Evolutionary conservation across 2,329 filamentous ascomycete species (phyloP).

Genomic region (Alternaria sp.): DNA sequence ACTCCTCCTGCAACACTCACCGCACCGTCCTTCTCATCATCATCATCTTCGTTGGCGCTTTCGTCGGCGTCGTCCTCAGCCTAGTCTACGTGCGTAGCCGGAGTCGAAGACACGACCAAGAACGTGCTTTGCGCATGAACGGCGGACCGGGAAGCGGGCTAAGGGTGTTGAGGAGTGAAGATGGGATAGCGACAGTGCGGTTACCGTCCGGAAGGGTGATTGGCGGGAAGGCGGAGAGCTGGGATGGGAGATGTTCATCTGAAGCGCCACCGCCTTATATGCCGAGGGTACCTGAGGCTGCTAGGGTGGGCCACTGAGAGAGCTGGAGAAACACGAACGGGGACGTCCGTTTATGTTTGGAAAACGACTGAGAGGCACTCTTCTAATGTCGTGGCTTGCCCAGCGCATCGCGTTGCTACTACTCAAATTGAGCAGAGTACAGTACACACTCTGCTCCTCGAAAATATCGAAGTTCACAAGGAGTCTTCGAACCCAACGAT

Average conservation of each 20-base stretch:
- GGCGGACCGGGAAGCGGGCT: not conserved
- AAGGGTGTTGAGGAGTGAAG: not conserved
- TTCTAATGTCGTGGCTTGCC: not conserved
- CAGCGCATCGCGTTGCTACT: not conserved
- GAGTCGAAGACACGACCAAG: not conserved
- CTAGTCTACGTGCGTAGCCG: slow-evolving; percentile 15
- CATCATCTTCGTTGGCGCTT: slow-evolving; percentile 21
- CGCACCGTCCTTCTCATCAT: slow-evolving; percentile 30
- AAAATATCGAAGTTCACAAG: not conserved
- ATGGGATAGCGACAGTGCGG: not conserved
- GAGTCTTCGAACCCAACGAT: not conserved
- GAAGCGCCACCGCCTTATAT: slow-evolving; percentile 22
- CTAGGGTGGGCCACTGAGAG: slow-evolving; percentile 5
- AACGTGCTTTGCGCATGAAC: not conserved
- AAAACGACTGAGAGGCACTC: not conserved
- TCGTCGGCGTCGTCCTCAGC: slow-evolving; percentile 19
- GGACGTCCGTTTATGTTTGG: not conserved
- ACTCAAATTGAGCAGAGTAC: not conserved
- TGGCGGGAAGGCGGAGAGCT: not conserved
- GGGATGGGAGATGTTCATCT: not conserved
- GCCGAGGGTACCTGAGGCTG: slow-evolving; percentile 17
- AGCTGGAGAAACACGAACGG: not conserved
- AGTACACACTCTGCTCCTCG: not conserved
- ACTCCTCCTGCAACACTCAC: slow-evolving; percentile 21
- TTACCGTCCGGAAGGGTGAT: not conserved